Base-by-base conservation (phyloP, 2,329 filamentous ascomycete species). In the Phoma sp. region DNA sequence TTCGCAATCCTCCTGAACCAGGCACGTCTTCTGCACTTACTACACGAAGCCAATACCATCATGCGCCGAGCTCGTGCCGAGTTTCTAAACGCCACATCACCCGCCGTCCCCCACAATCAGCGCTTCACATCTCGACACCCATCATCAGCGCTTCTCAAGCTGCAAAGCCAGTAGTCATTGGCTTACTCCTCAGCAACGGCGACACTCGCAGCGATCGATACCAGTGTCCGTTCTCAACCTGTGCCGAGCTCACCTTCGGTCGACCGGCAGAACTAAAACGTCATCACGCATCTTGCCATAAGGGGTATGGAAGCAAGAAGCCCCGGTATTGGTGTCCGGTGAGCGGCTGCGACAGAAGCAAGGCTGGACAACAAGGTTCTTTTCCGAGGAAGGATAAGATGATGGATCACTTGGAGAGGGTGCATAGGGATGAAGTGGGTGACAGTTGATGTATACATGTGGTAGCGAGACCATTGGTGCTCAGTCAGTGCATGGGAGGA, bases 351-450 rank as follows among this genome's bases (percentile, higher is more conserved):
- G 47, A 29, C 10, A 39, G 56, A 19, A 55, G 43, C 27, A 55
- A 37, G 43, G 12, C 5, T 32, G 51, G 46, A 9, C 8, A 17
- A 1, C 15, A 35, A 25, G 22, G 24, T 3, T 41, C 43, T 3
- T 52, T 58, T 41, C 43, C 47, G 2, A 43, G 56, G 38, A 58
- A 55, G 21, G 56, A 58, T 12, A 58, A 58, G 39, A 59, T 59
- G 51, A 41, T 52, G 31, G 56, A 59, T 46, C 51, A 59, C 39
- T 27, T 59, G 17, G 33, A 31, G n/a, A 43, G 43, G 7, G 31
- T 50, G 22, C 51, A 59, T 46, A 35, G 24, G 2, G 47, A 50
- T 41, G 40, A 29, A 10, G 47, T 56, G 12, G 53, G 47, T 22
- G 17, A n/a, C 3, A 24, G 32, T 17, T 17, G 32, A 35, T n/a